A percentile compares a stretch with the other conserved stretches of the same genome.
Evolutionary conservation across 1,284 basidiomycete genomes (phyloP).

Genomic region (Ustilago curta): DNA sequence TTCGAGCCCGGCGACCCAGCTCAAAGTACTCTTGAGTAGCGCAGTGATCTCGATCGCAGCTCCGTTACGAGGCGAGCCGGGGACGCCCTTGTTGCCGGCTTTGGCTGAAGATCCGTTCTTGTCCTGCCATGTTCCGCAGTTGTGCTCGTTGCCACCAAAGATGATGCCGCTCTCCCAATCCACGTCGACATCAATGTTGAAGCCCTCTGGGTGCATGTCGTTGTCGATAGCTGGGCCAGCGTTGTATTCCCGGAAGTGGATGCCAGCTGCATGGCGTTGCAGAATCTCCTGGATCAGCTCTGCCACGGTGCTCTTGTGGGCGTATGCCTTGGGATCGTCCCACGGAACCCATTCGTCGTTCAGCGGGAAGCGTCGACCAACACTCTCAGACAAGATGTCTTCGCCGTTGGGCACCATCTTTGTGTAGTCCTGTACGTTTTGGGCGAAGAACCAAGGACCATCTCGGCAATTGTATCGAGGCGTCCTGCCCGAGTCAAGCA

Average conservation of each 20-base stretch:
- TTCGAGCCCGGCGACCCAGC: conserved; percentile 83
- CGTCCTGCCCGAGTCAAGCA: conserved; percentile 60
- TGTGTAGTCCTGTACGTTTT: conserved; percentile 96
- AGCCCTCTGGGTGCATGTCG: conserved; percentile 93
- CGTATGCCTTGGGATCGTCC: conserved; percentile 81
- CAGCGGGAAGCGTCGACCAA: conserved; percentile 90
- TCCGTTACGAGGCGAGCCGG: conserved; percentile 94
- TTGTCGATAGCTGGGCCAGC: conserved; percentile 93
- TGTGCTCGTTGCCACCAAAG: conserved; percentile 80
- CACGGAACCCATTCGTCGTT: conserved; percentile 94
- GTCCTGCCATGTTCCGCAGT: conserved; percentile 68
- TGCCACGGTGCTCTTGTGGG: conserved; percentile 75
- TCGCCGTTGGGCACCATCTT: conserved; percentile 85
- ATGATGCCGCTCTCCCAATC: conserved; percentile 95
- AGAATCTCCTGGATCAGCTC: conserved; percentile 96
- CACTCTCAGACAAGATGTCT: conserved; percentile 81
- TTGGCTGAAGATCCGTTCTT: conserved; percentile 69
- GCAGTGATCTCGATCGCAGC: conserved; percentile 96
- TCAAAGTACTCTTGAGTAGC: conserved; percentile 88
- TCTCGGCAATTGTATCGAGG: conserved; percentile 84
- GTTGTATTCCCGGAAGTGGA: conserved; percentile 94
- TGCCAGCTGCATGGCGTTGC: conserved; percentile 91
- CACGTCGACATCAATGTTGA: conserved; percentile 91
- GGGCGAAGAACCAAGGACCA: conserved; percentile 97
- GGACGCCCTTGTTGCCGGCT: conserved; percentile 92